phyloP scores from a whole-genome alignment of 805 yeast species.

The Debaryomyces hansenii region DNA sequence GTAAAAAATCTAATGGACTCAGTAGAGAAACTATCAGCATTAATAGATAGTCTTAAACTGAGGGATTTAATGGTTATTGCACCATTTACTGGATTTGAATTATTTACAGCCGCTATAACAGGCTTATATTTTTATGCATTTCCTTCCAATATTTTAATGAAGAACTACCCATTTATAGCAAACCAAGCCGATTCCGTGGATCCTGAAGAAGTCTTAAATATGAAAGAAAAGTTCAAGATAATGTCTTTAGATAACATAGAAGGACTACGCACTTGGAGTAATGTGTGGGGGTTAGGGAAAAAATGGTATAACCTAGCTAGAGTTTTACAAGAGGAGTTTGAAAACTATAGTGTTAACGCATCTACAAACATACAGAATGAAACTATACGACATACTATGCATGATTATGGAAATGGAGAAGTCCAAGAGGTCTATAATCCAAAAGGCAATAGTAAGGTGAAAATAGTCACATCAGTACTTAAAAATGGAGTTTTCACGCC shows the following conservation, averaged over 20 bases:
- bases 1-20: conserved; percentile 19
- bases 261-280: conserved; percentile 23
- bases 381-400: conserved; percentile 22
- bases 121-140: conserved; percentile 29
- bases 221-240: conserved; percentile 16
- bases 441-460: not conserved
- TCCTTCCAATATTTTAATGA: conserved; percentile 19
- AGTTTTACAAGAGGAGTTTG: conserved; percentile 23
- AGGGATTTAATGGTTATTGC: conserved; percentile 31
- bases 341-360: conserved; percentile 11
- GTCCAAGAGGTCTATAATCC: conserved; percentile 20
- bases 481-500: conserved; percentile 1
- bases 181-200: not conserved
- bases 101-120: conserved; percentile 36
- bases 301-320: conserved; percentile 27
- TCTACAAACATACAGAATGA: conserved; percentile 15
- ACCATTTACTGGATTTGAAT: conserved; percentile 39
- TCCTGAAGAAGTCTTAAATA: conserved; percentile 6
- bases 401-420: conserved; percentile 31
- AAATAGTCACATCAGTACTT: conserved; percentile 1
- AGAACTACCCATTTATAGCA: conserved; percentile 6
- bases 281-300: conserved; percentile 29
- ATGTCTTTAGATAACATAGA: conserved; percentile 23
- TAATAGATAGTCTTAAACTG: conserved; percentile 19
- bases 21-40: conserved; percentile 20